Evolutionary conservation across 2,329 filamentous ascomycete species (phyloP).

Genomic region (Pseudomassariella vexata): DNA sequence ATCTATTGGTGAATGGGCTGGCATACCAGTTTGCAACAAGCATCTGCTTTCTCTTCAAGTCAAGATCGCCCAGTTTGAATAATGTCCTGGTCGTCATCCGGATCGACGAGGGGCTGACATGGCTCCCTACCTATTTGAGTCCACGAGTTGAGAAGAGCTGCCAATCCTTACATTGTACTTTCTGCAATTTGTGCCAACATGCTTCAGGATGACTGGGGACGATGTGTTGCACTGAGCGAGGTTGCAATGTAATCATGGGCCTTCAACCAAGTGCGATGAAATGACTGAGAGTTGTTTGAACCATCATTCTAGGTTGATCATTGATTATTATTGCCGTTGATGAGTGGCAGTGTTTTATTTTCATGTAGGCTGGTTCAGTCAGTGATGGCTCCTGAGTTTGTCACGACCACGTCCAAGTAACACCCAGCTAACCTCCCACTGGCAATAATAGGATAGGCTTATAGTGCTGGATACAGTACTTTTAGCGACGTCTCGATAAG

Average conservation of each 20-base stretch:
- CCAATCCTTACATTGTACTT: conserved; percentile 27
- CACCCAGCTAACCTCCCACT: too few relatives aligned
- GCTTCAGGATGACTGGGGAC: conserved; percentile 27
- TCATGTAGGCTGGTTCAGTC: too few relatives aligned
- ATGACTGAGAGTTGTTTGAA: too few relatives aligned
- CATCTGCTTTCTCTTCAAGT: conserved; percentile 25
- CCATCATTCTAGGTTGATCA: too few relatives aligned
- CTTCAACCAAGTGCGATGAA: too few relatives aligned
- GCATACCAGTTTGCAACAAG: conserved; percentile 30
- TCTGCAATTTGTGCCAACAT: conserved; percentile 21
- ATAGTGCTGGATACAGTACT: too few relatives aligned
- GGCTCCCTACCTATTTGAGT: conserved; percentile 32
- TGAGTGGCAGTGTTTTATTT: too few relatives aligned
- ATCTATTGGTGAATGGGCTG: conserved; percentile 2
- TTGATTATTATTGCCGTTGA: too few relatives aligned
- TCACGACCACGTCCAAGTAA: too few relatives aligned
- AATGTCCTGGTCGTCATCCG: conserved; percentile 16
- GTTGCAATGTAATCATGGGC: background rate
- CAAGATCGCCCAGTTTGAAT: conserved; percentile 17
- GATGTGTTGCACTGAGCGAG: background rate
- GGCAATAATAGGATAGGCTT: too few relatives aligned
- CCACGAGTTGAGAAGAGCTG: conserved; percentile 31
- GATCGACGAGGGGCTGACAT: conserved; percentile 29
- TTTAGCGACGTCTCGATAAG: too few relatives aligned
- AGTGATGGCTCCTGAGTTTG: too few relatives aligned